A percentile compares a stretch with the other conserved stretches of the same genome.
Conservation (phyloP, 495 filamentous ascomycete species). For the Xylaria acuta region DNA sequence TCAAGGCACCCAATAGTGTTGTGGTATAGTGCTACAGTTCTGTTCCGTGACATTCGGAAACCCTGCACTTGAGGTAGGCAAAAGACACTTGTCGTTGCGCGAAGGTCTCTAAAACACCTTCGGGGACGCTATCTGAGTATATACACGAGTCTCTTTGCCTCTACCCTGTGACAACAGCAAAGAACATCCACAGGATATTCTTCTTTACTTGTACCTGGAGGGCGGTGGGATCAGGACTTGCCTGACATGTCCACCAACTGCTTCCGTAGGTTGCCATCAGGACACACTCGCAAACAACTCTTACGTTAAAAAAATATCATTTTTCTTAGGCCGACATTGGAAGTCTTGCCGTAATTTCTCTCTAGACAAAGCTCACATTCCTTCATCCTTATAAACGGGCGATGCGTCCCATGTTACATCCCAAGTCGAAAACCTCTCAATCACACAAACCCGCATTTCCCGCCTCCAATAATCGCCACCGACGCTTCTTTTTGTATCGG, state of each 20-base stretch:
- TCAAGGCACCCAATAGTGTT: no score
- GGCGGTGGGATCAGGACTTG: not conserved
- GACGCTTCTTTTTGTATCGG: not conserved
- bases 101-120: no score
- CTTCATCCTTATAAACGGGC: not conserved
- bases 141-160: no score
- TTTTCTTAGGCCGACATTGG: no score
- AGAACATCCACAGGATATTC: not conserved
- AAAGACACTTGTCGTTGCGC: not conserved
- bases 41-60: no score
- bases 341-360: not conserved
- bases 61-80: no score
- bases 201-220: not conserved
- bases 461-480: not conserved
- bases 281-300: not conserved
- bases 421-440: not conserved
- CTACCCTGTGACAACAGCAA: no score
- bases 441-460: not conserved
- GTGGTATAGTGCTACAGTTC: not conserved
- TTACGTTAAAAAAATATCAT: no score
- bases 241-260: no score
- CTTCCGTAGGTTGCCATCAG: not conserved
- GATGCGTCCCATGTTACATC: not conserved
- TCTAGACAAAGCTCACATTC: not conserved
- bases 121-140: no score